Evolutionary conservation across 148 eudicot genomes (phyloP).

Genomic region (Nyssa sinensis): DNA sequence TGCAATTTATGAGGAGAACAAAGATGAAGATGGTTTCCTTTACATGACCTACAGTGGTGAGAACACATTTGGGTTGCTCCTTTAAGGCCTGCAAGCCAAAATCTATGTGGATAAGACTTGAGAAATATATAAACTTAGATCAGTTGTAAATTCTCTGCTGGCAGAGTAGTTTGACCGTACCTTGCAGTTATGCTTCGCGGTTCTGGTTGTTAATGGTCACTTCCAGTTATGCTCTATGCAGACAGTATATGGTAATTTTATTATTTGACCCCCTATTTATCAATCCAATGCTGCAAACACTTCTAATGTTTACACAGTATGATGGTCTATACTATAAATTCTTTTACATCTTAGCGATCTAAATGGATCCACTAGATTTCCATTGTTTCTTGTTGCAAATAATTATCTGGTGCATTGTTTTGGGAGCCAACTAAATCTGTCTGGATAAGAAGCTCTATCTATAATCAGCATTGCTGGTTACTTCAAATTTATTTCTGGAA

Average conservation of each 20-base stretch:
- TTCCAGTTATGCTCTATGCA: neutral
- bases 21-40: conserved; percentile 35
- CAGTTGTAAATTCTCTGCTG: neutral
- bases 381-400: too few species aligned
- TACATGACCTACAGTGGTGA: conserved; percentile 37
- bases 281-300: neutral
- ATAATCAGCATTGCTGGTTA: too few species aligned
- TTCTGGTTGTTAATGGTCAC: neutral
- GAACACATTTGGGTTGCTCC: conserved; percentile 30
- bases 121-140: neutral
- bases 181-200: neutral
- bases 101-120: neutral
- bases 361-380: too few species aligned
- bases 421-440: too few species aligned
- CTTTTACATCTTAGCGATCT: too few species aligned
- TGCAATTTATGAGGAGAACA: conserved; percentile 28
- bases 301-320: neutral
- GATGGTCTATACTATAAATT: too few species aligned
- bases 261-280: too few species aligned
- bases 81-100: neutral
- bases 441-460: too few species aligned
- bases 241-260: neutral
- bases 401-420: too few species aligned
- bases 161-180: neutral
- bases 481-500: too few species aligned